Conservation (phyloP, 106 monocot genomes). For the Dioscorea dumetorum region DNA sequence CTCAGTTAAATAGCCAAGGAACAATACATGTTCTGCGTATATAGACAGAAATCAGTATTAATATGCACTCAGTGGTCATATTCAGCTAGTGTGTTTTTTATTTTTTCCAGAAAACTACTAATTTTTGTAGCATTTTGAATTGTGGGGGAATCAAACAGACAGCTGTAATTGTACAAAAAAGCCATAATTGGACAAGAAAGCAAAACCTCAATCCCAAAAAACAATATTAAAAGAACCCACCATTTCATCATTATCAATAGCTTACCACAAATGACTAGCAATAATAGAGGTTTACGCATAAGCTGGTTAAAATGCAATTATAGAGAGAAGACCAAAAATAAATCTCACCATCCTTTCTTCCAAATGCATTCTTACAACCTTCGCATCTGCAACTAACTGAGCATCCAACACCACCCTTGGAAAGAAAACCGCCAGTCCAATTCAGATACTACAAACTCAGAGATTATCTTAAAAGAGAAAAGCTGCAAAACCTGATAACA, state of each 20-base stretch:
- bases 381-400: constrained; percentile 82
- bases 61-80: too few species aligned
- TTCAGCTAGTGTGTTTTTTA: too few species aligned
- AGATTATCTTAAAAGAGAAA: neutral
- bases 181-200: neutral
- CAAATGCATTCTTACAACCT: constrained; percentile 81
- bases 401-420: constrained; percentile 74
- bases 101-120: too few species aligned
- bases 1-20: too few species aligned
- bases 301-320: neutral
- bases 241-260: too few species aligned
- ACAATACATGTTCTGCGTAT: too few species aligned
- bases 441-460: constrained; percentile 5
- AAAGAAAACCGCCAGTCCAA: constrained; percentile 6
- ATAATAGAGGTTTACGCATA: neutral
- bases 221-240: neutral
- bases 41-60: too few species aligned
- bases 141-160: neutral
- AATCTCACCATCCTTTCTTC: constrained; percentile 62
- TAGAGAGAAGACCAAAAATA: neutral
- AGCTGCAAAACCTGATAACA: constrained; percentile 77
- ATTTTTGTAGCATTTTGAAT: too few species aligned
- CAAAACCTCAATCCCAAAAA: neutral
- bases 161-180: neutral
- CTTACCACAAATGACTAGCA: neutral